Base-by-base conservation (phyloP, 495 filamentous ascomycete species). In the Mytilinidion resinicola region DNA sequence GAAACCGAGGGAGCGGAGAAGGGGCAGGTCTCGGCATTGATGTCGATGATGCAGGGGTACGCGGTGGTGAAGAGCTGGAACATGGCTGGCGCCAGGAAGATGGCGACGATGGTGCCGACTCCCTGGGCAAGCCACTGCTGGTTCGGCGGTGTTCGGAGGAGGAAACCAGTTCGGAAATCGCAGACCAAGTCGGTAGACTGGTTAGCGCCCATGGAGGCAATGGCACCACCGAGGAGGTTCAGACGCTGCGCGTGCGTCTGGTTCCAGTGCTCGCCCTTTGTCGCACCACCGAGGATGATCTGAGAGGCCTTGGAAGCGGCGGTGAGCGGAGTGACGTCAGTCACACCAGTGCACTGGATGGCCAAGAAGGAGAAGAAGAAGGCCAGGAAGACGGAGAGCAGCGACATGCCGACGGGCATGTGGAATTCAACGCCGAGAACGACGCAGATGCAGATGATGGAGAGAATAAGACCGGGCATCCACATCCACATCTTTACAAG, bases 291-390 rank as follows among this genome's bases (percentile, higher is more conserved):
- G 49, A 87, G 79, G 61, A 87, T 67, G 56, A 86, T 77, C 70
- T 87, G 84, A 52, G 79, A 81, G n/a, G 83, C 83, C 67, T 87
- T 87, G 55, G 82, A 76, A 11, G 81, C 78, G 19, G 83, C 79
- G 3, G 85, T 86, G 20, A 87, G 71, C 5, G 85, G 85, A 0
- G 81, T 84, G 58, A 79, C 76, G 59, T 86, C 62, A 9, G 84
- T 85, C 34, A 79, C 83, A 54, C 75, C 77, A 14, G 79, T 79
- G 66, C 81, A 80, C 68, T 87, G 82, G 61, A 85, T 83, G 56
- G 80, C 81, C 44, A 87, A 72, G 74, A 87, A 87, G 12, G 83
- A 80, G 69, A 87, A 87, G 67, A 87, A 67, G 75, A 87, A 84
- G 47, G 82, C 81, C 30, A 88, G 71, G 33, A 87, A 37, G 60